phyloP scores from a whole-genome alignment of 345 rosid species.

The Camelina neglecta region DNA sequence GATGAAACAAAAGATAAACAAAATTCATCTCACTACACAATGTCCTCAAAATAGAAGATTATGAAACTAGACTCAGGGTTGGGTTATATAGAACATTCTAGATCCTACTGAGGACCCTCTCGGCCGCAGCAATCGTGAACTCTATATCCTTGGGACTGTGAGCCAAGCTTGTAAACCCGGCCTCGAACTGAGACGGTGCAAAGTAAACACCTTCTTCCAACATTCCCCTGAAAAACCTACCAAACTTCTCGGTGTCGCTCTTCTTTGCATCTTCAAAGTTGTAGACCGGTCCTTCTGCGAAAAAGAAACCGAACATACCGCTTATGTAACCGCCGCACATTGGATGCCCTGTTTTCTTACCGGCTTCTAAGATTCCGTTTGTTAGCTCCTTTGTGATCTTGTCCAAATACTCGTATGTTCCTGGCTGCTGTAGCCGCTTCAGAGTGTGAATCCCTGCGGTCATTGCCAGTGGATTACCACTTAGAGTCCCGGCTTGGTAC shows the following conservation, averaged over 20 bases:
- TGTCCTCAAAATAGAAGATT: background rate
- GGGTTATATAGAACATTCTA: slow-evolving; percentile 40
- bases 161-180: slow-evolving; percentile 94
- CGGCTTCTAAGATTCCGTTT: slow-evolving; percentile 74
- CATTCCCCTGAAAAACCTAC: slow-evolving; percentile 76
- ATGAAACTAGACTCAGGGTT: slow-evolving; percentile 12
- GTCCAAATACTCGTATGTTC: slow-evolving; percentile 78
- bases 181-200: slow-evolving; percentile 98
- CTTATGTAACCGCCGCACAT: slow-evolving; percentile 82
- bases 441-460: slow-evolving; percentile 88
- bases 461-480: slow-evolving; percentile 97
- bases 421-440: slow-evolving; percentile 69
- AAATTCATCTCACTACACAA: slow-evolving; percentile 30
- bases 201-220: slow-evolving; percentile 94
- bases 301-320: slow-evolving; percentile 98
- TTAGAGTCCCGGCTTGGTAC: slow-evolving; percentile 97
- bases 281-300: slow-evolving; percentile 84
- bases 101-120: slow-evolving; percentile 68
- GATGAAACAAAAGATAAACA: background rate
- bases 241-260: slow-evolving; percentile 82
- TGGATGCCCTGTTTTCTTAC: slow-evolving; percentile 84
- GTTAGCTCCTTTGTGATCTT: slow-evolving; percentile 71
- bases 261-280: slow-evolving; percentile 83
- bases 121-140: slow-evolving; percentile 79
- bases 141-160: slow-evolving; percentile 77